Percentiles rank a stretch among this genome's conserved stretches.
Evolutionary conservation across 192 early-diverging fungal genomes (phyloP).

Genomic region (Podila clonocystis): DNA sequence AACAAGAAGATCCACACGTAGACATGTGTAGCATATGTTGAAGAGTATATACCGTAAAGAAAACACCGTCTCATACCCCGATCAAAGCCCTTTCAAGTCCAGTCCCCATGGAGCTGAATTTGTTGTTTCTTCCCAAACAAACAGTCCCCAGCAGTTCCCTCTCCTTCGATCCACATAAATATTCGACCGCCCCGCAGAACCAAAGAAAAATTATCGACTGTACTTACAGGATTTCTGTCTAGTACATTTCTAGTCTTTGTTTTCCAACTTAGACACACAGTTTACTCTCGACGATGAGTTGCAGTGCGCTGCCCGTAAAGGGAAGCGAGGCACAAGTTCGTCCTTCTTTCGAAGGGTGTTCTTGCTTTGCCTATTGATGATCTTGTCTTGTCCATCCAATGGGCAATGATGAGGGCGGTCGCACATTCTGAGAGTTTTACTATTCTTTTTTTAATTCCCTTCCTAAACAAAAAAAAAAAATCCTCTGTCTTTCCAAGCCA

Average conservation of each 20-base stretch:
- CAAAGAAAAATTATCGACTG: background rate
- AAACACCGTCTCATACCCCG: too few relatives aligned
- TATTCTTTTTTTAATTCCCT: constrained; percentile 2
- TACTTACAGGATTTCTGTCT: constrained; percentile 48
- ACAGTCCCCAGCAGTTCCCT: background rate
- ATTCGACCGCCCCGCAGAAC: background rate
- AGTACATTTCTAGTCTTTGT: constrained; percentile 54
- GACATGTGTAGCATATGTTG: too few relatives aligned
- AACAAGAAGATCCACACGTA: constrained; percentile 1
- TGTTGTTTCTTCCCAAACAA: too few relatives aligned
- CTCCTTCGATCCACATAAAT: background rate
- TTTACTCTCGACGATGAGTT: constrained; percentile 57
- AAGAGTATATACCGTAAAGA: too few relatives aligned
- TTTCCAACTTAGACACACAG: constrained; percentile 56
- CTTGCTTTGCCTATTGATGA: constrained; percentile 47
- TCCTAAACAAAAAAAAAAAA: too few relatives aligned
- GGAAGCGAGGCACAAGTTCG: constrained; percentile 45
- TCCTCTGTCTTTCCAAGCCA: too few relatives aligned
- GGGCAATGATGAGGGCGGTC: constrained; percentile 48
- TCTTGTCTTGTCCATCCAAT: constrained; percentile 29
- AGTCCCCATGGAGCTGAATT: too few relatives aligned
- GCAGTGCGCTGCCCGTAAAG: constrained; percentile 54
- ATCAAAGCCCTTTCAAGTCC: too few relatives aligned
- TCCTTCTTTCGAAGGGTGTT: constrained; percentile 9
- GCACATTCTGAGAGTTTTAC: constrained; percentile 50